Conservation (phyloP, 805 yeast genomes). For the Yamadazyma scolyti region DNA sequence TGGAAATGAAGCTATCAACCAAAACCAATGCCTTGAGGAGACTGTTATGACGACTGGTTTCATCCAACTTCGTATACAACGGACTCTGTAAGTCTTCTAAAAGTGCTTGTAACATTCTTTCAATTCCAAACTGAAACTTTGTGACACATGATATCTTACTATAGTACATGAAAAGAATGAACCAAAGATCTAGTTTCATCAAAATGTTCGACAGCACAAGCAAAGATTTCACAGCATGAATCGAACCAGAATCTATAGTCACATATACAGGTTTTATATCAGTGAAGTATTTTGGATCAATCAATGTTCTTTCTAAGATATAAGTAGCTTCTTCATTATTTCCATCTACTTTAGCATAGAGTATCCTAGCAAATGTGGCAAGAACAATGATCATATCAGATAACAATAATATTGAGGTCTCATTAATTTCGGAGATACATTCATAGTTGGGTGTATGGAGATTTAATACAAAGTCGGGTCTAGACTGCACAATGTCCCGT, state of each 20-base stretch:
- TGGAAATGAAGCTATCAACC: constrained; percentile 47
- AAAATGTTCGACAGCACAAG: constrained; percentile 61
- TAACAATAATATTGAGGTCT: constrained; percentile 51
- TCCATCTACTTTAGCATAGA: constrained; percentile 28
- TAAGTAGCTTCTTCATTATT: constrained; percentile 30
- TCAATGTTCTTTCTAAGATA: constrained; percentile 46
- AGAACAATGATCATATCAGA: constrained; percentile 70
- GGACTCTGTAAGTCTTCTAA: constrained; percentile 26
- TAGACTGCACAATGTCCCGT: constrained; percentile 8
- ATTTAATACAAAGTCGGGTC: constrained; percentile 12
- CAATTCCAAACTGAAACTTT: constrained; percentile 48
- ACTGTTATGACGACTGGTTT: constrained; percentile 32
- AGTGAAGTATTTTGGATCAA: constrained; percentile 15
- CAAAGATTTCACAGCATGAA: constrained; percentile 55
- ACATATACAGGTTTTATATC: constrained; percentile 1
- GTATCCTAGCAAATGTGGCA: constrained; percentile 55
- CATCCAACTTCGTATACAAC: constrained; percentile 14
- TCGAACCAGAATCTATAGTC: constrained; percentile 12
- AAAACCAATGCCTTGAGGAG: constrained; percentile 51
- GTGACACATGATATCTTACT: constrained; percentile 18
- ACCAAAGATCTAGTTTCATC: constrained; percentile 73
- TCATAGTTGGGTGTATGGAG: constrained; percentile 56
- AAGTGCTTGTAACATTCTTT: constrained; percentile 46
- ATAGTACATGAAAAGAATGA: constrained; percentile 59
- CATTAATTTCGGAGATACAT: constrained; percentile 54